Percentiles rank a stretch among this genome's conserved stretches.
phyloP scores from a whole-genome alignment of 768 basidiomycete species.

The Lactarius hatsudake region DNA sequence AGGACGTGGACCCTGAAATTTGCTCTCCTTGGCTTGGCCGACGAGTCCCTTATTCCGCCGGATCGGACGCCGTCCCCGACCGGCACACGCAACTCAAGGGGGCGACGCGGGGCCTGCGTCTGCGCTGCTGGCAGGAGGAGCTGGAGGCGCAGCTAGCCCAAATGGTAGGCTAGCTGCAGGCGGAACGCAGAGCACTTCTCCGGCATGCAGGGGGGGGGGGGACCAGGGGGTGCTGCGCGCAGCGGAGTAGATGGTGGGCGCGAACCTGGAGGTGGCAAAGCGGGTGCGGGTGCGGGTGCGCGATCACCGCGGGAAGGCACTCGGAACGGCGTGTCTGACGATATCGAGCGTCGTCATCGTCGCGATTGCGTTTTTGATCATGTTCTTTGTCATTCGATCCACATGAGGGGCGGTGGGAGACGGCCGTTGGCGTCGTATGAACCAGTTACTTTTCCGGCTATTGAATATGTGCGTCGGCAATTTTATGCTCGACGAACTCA shows the following conservation, averaged over 20 bases:
- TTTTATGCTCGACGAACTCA: no score
- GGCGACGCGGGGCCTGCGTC: constrained; percentile 20
- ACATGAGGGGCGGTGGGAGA: constrained; percentile 36
- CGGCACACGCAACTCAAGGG: constrained; percentile 3
- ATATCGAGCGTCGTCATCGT: constrained; percentile 53
- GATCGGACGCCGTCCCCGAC: constrained; percentile 10
- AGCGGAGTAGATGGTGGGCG: constrained; percentile 68
- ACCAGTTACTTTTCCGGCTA: no score
- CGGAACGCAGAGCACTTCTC: constrained; percentile 78
- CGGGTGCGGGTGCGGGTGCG: constrained; percentile 48
- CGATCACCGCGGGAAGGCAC: constrained; percentile 44
- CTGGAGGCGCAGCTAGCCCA: no score
- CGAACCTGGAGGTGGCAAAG: constrained; percentile 64
- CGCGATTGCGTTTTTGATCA: constrained; percentile 58
- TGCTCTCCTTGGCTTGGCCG: constrained; percentile 14
- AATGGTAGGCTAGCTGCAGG: constrained; percentile 87
- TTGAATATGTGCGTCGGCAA: no score
- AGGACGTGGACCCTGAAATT: constrained; percentile 8
- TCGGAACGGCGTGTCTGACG: constrained; percentile 54
- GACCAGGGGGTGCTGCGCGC: constrained; percentile 70
- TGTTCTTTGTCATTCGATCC: constrained; percentile 70
- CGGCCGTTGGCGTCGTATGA: no score
- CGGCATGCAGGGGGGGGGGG: constrained; percentile 56
- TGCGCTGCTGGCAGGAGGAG: no score
- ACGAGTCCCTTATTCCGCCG: constrained; percentile 30